Base-by-base conservation (phyloP, 2,329 filamentous ascomycete genomes). In the Hypomyces rosellus region DNA sequence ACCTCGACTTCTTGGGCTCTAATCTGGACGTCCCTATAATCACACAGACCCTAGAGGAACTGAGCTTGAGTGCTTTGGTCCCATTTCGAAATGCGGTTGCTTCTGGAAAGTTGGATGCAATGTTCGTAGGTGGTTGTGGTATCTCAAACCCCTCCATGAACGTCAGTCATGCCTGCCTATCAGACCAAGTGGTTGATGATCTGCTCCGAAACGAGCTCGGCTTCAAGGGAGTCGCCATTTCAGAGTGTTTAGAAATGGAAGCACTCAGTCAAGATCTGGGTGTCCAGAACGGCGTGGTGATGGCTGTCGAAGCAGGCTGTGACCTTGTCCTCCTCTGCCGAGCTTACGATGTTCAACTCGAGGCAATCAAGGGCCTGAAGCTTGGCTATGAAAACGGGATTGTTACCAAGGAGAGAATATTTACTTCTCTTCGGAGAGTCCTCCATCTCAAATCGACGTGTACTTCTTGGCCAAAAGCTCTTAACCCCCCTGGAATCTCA, bases 161-260 rank as follows among this genome's bases (percentile, higher is more conserved):
- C 61, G 89, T 95, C 45, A 95, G 95, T 78, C 92, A 97, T 66
- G 92, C 92, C 30, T 97, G 89, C 65, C 74, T 97, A 3, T 95
- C 89, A 0, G 87, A 96, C 59, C 89, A 96, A 66, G 89, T 97
- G 1, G 90, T 97, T 3, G 88, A 96, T 62, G 89, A 93, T 52
- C 72, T 96, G 18, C 74, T 97, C 3, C 81, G 92, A n/a, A 86
- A 86, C 53, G 90, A 96, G 57, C 78, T 97, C 20, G 86, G 87
- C 2, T 97, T 97, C 60, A 81, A 89, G 45, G 92, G 92, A 1
- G 91, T 97, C 2, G 90, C 93, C 20, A 89, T 97, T 45, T 96
- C 91, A 0, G 92, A 97, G 64, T 97, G 92, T 58, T 72, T 97
- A 7, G 92, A 96, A 65, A 97, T 97, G 92, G 91, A 96, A 63